phyloP scores from a whole-genome alignment of 805 yeast genomes.

The Candida michaelii region DNA sequence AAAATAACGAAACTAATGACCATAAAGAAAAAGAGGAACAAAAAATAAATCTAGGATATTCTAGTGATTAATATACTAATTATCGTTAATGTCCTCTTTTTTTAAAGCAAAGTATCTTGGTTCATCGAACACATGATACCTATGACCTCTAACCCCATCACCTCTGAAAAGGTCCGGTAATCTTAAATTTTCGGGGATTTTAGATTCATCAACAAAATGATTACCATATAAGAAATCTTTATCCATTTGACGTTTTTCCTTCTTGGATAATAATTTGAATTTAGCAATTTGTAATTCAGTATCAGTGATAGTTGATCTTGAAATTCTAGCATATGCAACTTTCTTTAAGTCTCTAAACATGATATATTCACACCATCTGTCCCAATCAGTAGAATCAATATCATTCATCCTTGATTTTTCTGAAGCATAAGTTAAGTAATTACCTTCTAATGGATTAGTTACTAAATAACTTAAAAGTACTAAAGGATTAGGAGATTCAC shows the following conservation, averaged over 20 bases:
- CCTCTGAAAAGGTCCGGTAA: slow-evolving; percentile 83
- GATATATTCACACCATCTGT: slow-evolving; percentile 98
- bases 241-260: slow-evolving; percentile 32
- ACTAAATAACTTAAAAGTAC: slow-evolving; percentile 88
- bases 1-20: not conserved
- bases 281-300: slow-evolving; percentile 96
- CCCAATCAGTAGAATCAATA: slow-evolving; percentile 91
- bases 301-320: slow-evolving; percentile 92
- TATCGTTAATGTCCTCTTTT: not conserved
- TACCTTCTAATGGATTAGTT: slow-evolving; percentile 82
- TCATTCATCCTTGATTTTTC: slow-evolving; percentile 85
- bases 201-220: slow-evolving; percentile 52
- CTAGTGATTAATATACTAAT: not conserved
- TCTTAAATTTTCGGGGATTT: slow-evolving; percentile 59
- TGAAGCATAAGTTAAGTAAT: slow-evolving; percentile 88
- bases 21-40: not conserved
- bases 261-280: slow-evolving; percentile 57
- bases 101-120: slow-evolving; percentile 70
- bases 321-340: slow-evolving; percentile 90
- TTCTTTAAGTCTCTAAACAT: slow-evolving; percentile 82
- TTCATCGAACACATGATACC: slow-evolving; percentile 91
- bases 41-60: not conserved
- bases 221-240: slow-evolving; percentile 52
- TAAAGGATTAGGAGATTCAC: slow-evolving; percentile 75
- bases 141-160: slow-evolving; percentile 91